phyloP scores from a whole-genome alignment of 495 filamentous ascomycete species.

The Penicillium egyptiacum region DNA sequence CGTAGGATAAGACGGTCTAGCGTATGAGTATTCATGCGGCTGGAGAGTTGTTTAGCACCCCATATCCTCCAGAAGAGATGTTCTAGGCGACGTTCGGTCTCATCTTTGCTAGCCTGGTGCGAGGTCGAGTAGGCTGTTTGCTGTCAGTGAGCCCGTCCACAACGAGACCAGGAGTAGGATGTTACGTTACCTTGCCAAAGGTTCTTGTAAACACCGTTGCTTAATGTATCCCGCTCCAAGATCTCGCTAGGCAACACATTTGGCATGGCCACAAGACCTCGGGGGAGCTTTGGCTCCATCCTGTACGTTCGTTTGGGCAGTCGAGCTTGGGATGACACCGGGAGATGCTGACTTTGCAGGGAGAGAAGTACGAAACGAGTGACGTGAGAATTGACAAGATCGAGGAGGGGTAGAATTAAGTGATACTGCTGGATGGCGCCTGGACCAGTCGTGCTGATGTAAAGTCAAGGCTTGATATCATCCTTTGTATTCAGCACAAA shows the following conservation, averaged over 20 bases:
- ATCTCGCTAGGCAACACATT: constrained; percentile 20
- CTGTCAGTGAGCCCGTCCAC: constrained; percentile 1
- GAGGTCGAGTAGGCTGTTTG: constrained; percentile 44
- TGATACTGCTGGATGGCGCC: background rate
- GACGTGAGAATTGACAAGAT: background rate
- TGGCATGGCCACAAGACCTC: constrained; percentile 50
- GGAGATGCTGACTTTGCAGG: background rate
- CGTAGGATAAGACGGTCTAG: constrained; percentile 42
- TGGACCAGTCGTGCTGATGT: background rate
- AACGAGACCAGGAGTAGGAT: background rate
- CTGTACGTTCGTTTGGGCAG: background rate
- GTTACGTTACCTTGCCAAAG: constrained; percentile 51
- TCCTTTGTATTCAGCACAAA: constrained; percentile 5
- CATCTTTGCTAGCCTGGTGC: constrained; percentile 36
- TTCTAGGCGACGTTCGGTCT: constrained; percentile 47
- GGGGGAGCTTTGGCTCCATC: constrained; percentile 49
- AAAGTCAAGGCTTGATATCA: background rate
- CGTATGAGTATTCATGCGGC: constrained; percentile 31
- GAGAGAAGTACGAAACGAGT: background rate
- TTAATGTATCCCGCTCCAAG: constrained; percentile 30
- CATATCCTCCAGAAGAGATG: constrained; percentile 58
- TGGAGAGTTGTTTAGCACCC: constrained; percentile 34
- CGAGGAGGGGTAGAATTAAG: background rate
- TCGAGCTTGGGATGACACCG: background rate
- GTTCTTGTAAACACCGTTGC: constrained; percentile 36